Percentiles rank a stretch among this genome's conserved stretches.
phyloP scores from a whole-genome alignment of 2,329 filamentous ascomycete species.

The Phialemoniopsis sp. region DNA sequence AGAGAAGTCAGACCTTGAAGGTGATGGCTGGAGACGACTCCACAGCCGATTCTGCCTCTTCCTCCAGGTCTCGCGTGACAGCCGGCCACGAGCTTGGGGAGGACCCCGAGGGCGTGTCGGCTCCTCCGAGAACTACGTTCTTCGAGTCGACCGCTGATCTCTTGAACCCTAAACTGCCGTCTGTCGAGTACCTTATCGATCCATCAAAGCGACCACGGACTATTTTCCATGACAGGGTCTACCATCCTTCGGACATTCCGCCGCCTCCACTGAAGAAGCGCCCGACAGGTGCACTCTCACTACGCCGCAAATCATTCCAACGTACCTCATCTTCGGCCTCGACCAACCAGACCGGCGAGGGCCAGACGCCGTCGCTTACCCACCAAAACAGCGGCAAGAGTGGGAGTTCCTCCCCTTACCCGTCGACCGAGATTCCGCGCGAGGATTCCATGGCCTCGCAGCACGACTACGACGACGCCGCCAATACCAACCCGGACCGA shows the following conservation, averaged over 20 bases:
- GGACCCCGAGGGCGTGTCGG: conserved; percentile 43
- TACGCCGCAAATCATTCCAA: conserved; percentile 23
- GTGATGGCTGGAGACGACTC: conserved; percentile 26
- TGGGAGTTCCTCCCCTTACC: conserved; percentile 26
- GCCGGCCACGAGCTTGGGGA: conserved; percentile 39
- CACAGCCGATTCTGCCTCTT: conserved; percentile 19
- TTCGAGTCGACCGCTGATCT: conserved; percentile 94
- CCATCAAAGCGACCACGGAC: conserved; percentile 77
- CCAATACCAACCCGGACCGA: conserved; percentile 40
- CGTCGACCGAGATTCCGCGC: conserved; percentile 24
- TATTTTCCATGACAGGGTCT: conserved; percentile 95
- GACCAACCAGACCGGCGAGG: conserved; percentile 9
- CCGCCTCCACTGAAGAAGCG: conserved; percentile 65
- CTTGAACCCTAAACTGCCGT: conserved; percentile 82
- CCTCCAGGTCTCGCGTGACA: conserved; percentile 38
- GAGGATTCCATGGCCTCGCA: conserved; percentile 38
- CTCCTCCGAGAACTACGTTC: conserved; percentile 85
- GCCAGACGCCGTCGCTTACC: too few species aligned
- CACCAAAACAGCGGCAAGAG: conserved; percentile 11
- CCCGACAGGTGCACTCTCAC: conserved; percentile 26
- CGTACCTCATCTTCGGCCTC: conserved; percentile 12
- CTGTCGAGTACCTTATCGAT: conserved; percentile 77
- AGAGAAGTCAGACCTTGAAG: conserved; percentile 70
- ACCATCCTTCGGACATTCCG: conserved; percentile 90
- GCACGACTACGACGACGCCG: conserved; percentile 49